Evolutionary conservation across 1,284 basidiomycete species (phyloP).

Genomic region (Tausonia pullulans): DNA sequence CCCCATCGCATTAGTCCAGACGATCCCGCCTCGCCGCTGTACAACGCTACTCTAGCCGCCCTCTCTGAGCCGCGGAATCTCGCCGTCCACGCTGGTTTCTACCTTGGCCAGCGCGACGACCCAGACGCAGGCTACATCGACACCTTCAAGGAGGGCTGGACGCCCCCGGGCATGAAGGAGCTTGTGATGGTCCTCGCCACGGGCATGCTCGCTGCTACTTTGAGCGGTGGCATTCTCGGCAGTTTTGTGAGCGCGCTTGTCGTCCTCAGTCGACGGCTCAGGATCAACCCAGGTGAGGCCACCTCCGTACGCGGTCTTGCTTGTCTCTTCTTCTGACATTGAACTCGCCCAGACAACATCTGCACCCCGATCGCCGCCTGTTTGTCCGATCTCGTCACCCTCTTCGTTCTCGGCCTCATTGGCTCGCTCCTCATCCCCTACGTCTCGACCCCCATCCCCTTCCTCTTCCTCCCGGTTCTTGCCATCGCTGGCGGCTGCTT

Average conservation of each 20-base stretch:
- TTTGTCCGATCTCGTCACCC: conserved; percentile 82
- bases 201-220: conserved; percentile 73
- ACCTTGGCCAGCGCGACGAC: conserved; percentile 20
- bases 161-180: conserved; percentile 35
- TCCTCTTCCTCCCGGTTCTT: conserved; percentile 41
- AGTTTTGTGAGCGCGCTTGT: conserved; percentile 86
- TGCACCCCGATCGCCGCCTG: conserved; percentile 86
- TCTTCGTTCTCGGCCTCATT: conserved; percentile 60
- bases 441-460: conserved; percentile 53
- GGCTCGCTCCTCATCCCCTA: conserved; percentile 49
- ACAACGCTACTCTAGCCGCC: conserved; percentile 15
- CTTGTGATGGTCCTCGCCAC: conserved; percentile 77
- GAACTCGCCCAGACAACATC: conserved; percentile 62
- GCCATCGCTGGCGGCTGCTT: conserved; percentile 47
- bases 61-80: conserved; percentile 18
- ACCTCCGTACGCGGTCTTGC: background rate
- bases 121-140: conserved; percentile 14
- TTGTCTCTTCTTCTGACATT: background rate
- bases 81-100: conserved; percentile 10
- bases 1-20: conserved; percentile 36
- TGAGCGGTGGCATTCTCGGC: conserved; percentile 70
- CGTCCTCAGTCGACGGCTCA: conserved; percentile 60
- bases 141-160: conserved; percentile 30
- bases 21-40: conserved; percentile 17
- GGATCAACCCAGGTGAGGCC: conserved; percentile 66